Evolutionary conservation across 208 protist genomes (phyloP).

Genomic region (Wallacemonas sp.): DNA sequence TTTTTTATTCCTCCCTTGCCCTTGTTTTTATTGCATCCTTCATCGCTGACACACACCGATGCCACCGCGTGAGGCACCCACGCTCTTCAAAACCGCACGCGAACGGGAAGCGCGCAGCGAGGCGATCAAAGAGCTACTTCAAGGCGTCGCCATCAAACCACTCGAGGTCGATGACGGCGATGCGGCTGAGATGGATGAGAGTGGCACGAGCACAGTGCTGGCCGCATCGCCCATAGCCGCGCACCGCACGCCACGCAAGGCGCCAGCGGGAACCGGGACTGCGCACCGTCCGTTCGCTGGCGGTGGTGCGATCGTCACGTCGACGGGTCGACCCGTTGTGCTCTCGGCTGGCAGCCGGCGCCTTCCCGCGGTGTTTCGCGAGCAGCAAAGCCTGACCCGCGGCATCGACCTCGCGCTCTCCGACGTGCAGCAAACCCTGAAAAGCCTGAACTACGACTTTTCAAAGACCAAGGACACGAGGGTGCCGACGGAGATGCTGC

Average conservation of each 20-base stretch:
- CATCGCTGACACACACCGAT: no score
- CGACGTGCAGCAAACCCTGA: conserved; percentile 34
- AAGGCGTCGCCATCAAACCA: neutral
- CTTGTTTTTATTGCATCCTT: no score
- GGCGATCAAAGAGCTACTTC: neutral
- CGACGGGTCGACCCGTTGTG: conserved; percentile 20
- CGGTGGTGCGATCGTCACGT: conserved; percentile 20
- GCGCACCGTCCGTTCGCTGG: neutral
- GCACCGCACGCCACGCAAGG: neutral
- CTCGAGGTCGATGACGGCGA: neutral
- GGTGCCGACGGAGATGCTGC: conserved; percentile 22
- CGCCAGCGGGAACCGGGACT: neutral
- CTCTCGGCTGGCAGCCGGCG: conserved; percentile 39
- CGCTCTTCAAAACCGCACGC: neutral
- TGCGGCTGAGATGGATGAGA: neutral
- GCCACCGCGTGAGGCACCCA: neutral
- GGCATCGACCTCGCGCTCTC: conserved; percentile 28
- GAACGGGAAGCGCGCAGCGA: neutral
- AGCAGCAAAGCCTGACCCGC: conserved; percentile 35
- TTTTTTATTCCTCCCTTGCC: no score
- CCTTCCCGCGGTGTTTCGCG: conserved; percentile 48
- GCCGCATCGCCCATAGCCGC: neutral
- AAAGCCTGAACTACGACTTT: conserved; percentile 31
- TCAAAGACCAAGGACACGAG: conserved; percentile 21
- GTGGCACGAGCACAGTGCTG: neutral